Evolutionary conservation across 805 yeast species (phyloP).

Genomic region (Saccharomycopsis amapae): DNA sequence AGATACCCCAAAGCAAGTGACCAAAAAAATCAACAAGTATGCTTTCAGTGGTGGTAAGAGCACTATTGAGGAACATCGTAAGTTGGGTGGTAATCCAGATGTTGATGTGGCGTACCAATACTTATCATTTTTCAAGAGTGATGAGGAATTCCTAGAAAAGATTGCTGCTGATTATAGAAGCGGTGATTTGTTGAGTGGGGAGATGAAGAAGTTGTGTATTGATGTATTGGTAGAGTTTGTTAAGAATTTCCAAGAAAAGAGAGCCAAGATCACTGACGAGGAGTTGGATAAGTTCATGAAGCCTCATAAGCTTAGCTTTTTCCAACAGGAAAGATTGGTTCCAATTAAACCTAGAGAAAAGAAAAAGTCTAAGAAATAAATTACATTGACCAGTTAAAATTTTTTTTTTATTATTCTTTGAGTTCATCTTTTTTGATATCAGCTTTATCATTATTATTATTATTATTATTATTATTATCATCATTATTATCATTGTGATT

Average conservation of each 20-base stretch:
- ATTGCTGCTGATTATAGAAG: conserved; percentile 58
- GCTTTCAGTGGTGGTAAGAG: conserved; percentile 94
- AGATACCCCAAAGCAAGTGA: conserved; percentile 86
- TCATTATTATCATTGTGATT: too few species aligned
- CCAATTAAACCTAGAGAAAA: conserved; percentile 51
- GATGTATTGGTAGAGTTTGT: conserved; percentile 75
- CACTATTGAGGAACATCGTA: conserved; percentile 84
- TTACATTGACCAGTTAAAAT: too few species aligned
- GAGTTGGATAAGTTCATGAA: conserved; percentile 65
- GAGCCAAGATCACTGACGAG: conserved; percentile 57
- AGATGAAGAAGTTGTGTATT: conserved; percentile 83
- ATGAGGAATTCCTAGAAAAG: conserved; percentile 67
- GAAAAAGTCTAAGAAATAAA: conserved; percentile 28
- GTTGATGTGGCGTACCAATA: conserved; percentile 95
- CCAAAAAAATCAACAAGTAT: conserved; percentile 90
- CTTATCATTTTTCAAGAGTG: conserved; percentile 80
- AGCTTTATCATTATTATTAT: too few species aligned
- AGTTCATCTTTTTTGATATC: too few species aligned
- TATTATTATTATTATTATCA: too few species aligned
- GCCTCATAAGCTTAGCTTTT: conserved; percentile 75
- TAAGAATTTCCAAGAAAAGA: conserved; percentile 70
- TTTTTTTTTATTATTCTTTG: too few species aligned
- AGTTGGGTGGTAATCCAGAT: conserved; percentile 88
- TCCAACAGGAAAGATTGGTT: conserved; percentile 65
- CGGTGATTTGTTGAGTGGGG: conserved; percentile 87